Conservation (phyloP, 2,329 filamentous ascomycete species). For the Cordyceps militaris region DNA sequence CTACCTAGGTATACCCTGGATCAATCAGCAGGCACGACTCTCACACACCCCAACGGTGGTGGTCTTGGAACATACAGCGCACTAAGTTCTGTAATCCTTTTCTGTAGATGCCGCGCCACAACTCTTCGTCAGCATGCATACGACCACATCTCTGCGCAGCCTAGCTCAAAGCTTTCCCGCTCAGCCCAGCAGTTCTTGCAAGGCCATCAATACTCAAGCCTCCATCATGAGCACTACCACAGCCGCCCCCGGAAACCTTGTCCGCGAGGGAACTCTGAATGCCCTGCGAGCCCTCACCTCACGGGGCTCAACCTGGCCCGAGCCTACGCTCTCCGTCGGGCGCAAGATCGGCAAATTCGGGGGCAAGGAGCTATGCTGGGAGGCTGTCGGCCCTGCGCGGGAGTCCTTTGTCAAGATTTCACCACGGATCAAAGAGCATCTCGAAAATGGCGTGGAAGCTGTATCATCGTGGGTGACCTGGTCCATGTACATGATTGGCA, state of each 20-base stretch:
- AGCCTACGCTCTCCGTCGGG: not conserved
- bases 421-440: not conserved
- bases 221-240: not conserved
- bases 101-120: not conserved
- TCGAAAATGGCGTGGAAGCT: not conserved
- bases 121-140: not conserved
- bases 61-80: no score
- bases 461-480: not conserved
- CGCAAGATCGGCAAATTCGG: not conserved
- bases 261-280: not conserved
- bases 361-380: not conserved
- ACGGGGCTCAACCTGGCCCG: not conserved
- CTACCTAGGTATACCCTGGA: no score
- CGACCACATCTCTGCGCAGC: no score
- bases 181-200: not conserved
- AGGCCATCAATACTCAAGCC: not conserved
- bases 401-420: not conserved
- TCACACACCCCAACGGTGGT: no score
- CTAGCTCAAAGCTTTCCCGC: not conserved
- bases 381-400: not conserved
- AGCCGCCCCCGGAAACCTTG: not conserved
- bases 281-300: not conserved
- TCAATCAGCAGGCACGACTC: no score
- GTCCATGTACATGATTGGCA: not conserved
- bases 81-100: no score